Conservation (phyloP, 2,329 filamentous ascomycete genomes). For the Botrytis deweyae region DNA sequence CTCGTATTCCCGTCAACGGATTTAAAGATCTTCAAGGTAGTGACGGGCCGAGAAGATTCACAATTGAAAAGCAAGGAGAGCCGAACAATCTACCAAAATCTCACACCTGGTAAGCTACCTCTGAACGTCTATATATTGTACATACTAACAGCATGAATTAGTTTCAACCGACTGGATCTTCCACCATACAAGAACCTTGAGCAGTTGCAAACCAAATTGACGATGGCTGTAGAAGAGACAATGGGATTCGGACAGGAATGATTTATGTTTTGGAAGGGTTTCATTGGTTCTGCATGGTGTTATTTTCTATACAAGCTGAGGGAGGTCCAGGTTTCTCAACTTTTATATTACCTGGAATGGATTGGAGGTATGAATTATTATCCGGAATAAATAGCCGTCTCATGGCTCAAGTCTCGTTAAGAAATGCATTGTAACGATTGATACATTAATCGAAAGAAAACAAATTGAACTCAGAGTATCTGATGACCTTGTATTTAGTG, state of each 20-base stretch:
- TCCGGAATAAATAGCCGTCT: slow-evolving; percentile 6
- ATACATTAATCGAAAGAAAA: slow-evolving; percentile 16
- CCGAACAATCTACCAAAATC: slow-evolving; percentile 89
- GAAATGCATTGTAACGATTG: slow-evolving; percentile 18
- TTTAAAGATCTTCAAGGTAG: slow-evolving; percentile 99
- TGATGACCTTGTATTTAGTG: slow-evolving; percentile 6
- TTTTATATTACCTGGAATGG: slow-evolving; percentile 17
- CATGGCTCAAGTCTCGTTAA: neutral
- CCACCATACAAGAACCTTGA: slow-evolving; percentile 91
- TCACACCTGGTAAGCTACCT: slow-evolving; percentile 81
- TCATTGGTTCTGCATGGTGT: slow-evolving; percentile 29
- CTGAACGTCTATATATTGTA: neutral
- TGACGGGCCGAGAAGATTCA: slow-evolving; percentile 91
- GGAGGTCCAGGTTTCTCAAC: slow-evolving; percentile 13
- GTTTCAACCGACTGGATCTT: slow-evolving; percentile 95
- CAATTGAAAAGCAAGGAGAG: slow-evolving; percentile 96
- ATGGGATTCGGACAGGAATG: slow-evolving; percentile 98
- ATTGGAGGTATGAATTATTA: slow-evolving; percentile 8
- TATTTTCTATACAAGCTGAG: slow-evolving; percentile 30
- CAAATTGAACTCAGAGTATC: slow-evolving; percentile 5
- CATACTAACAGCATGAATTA: slow-evolving; percentile 42
- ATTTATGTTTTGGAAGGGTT: slow-evolving; percentile 29
- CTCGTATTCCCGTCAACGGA: slow-evolving; percentile 95
- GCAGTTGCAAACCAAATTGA: slow-evolving; percentile 81
- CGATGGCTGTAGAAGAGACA: slow-evolving; percentile 96